phyloP scores from a whole-genome alignment of 192 early-diverging fungal species.

The Linnemannia exigua region DNA sequence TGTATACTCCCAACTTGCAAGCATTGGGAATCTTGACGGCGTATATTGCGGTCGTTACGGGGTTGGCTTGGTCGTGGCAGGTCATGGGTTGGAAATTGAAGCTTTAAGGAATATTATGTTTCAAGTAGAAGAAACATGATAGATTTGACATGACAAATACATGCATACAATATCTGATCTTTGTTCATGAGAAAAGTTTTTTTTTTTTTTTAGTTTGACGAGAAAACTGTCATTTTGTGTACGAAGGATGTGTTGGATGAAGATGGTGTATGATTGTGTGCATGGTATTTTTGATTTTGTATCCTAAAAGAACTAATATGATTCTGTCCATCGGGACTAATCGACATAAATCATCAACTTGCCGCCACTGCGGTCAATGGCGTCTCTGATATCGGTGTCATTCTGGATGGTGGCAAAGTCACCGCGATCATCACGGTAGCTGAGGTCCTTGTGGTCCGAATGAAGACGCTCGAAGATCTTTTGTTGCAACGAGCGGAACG shows the following conservation, averaged over 20 bases:
- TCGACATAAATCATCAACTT: slow-evolving; percentile 53
- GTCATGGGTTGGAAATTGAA: slow-evolving; percentile 53
- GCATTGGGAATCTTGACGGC: slow-evolving; percentile 62
- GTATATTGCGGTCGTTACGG: slow-evolving; percentile 70
- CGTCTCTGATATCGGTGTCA: slow-evolving; percentile 32
- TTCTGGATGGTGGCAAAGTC: slow-evolving; percentile 30
- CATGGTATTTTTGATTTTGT: not conserved
- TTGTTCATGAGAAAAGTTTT: too few relatives aligned
- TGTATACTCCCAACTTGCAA: slow-evolving; percentile 64
- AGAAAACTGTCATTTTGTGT: too few relatives aligned
- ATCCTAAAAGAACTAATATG: not conserved
- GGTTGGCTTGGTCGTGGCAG: slow-evolving; percentile 47
- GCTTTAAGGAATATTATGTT: slow-evolving; percentile 33
- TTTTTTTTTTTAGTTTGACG: too few relatives aligned
- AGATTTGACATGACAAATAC: not conserved
- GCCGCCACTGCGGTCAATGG: slow-evolving; percentile 54
- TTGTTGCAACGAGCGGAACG: slow-evolving; percentile 66
- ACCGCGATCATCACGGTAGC: slow-evolving; percentile 45
- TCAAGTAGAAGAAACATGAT: not conserved
- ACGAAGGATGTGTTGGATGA: too few relatives aligned
- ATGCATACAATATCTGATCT: not conserved
- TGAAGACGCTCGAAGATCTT: slow-evolving; percentile 72
- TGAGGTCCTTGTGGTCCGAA: slow-evolving; percentile 13
- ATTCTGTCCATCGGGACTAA: not conserved
- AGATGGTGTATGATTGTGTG: not conserved